Evolutionary conservation across 176 grass and related monocot species (phyloP).

Genomic region (Thinopyrum elongatum): DNA sequence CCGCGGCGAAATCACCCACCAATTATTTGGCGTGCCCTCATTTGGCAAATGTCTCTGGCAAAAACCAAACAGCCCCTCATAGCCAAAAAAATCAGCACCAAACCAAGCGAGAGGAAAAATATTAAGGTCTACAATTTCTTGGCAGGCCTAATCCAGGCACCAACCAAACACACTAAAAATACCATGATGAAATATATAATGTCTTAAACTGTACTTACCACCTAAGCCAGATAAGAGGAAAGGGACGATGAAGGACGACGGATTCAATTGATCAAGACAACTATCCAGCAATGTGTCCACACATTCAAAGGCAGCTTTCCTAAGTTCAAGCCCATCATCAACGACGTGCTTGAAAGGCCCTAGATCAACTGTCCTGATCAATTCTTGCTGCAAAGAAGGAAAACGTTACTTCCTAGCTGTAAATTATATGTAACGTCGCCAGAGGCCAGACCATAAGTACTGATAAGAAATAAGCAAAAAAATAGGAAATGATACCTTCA

Average conservation of each 20-base stretch:
- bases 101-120: neutral
- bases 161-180: neutral
- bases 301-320: conserved; percentile 20
- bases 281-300: conserved; percentile 14
- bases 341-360: conserved; percentile 11
- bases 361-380: conserved; percentile 26
- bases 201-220: neutral
- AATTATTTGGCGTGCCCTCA: no score
- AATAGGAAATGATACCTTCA: neutral
- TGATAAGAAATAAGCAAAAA: neutral
- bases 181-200: neutral
- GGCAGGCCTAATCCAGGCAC: neutral
- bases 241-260: neutral
- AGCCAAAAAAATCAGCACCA: neutral
- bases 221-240: conserved; percentile 17
- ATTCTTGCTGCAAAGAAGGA: conserved; percentile 11
- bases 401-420: neutral
- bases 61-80: neutral
- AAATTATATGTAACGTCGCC: neutral
- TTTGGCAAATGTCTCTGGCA: no score
- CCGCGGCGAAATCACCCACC: no score
- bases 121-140: neutral
- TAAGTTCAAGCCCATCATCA: conserved; percentile 25
- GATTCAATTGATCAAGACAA: conserved; percentile 22
- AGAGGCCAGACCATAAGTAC: neutral